Base-by-base conservation (phyloP, 352 stramenopile genomes). In the Aphanomyces euteiches region DNA sequence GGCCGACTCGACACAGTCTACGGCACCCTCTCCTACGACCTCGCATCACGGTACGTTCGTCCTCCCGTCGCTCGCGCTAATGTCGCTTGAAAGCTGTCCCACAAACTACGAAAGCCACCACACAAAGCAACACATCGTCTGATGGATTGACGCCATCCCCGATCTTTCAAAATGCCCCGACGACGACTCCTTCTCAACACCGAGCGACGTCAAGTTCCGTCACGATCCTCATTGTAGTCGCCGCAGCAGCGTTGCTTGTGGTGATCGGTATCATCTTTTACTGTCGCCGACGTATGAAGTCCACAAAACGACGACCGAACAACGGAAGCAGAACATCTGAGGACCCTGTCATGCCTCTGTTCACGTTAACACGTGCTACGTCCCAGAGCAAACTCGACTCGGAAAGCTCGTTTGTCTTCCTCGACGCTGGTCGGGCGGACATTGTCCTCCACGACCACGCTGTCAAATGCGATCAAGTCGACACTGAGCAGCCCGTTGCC, bases 371-470 rank as follows among this genome's bases (percentile, higher is more conserved):
- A 21, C 50, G 50, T 10, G 50, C 50, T 28, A 10, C 3, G 50
- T 19, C 50, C 50, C 7, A 12, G 1, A 58, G 50, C 50, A 19
- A 19, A 58, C 21, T 19, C 50, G 50, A 36, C 17, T 36, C 15
- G 17, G 50, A 58, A 19, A 36, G 50, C 15, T 58, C 50, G 2
- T 58, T 58, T 36, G 17, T 36, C 50, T 58, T 19, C 15, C 50
- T 58, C 21, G 50, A 36, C 50, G 36, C 50, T 12, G 10, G 8
- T 19, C 50, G 50, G 17, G 15, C 50, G 8, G 50, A 58, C 50
- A 58, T 58, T 58, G 50, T 58, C 1, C 17, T 58, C 7, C 50
- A 19, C 50, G 50, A 58, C 50, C 50, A 58, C 50, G 36, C 21
- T 17, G 45, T 53, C 28, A 50, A 50, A 50, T 50, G 10, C 17